A percentile compares a stretch with the other conserved stretches of the same genome.
Conservation (phyloP, 2,329 filamentous ascomycete genomes). For the Microcera coccophila region DNA sequence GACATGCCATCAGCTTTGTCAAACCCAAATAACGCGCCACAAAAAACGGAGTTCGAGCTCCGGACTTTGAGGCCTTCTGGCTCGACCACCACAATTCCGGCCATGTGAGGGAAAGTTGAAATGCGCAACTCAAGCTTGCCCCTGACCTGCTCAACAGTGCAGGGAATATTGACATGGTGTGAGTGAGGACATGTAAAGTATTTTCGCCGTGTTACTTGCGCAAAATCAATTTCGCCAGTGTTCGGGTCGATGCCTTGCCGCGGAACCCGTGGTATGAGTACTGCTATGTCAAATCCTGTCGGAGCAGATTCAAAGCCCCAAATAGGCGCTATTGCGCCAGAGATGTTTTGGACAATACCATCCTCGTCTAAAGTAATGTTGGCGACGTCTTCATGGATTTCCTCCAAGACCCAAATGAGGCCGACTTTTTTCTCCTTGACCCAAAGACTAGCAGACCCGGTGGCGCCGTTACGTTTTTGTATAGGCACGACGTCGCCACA, state of each 20-base stretch:
- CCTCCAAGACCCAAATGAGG: constrained; percentile 95
- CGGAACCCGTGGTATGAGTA: constrained; percentile 78
- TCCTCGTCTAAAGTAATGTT: constrained; percentile 72
- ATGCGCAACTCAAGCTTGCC: constrained; percentile 71
- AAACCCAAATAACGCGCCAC: constrained; percentile 85
- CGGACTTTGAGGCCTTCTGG: constrained; percentile 73
- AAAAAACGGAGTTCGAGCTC: constrained; percentile 94
- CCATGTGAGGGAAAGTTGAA: constrained; percentile 95
- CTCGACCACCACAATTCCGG: constrained; percentile 91
- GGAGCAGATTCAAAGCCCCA: constrained; percentile 71
- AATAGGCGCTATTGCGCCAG: constrained; percentile 77
- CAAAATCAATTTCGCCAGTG: constrained; percentile 73
- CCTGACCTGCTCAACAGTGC: constrained; percentile 70
- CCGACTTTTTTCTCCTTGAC: constrained; percentile 95
- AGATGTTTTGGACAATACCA: constrained; percentile 64
- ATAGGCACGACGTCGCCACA: constrained; percentile 99
- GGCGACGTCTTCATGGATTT: constrained; percentile 92
- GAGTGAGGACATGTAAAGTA: constrained; percentile 83
- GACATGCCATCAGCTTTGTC: constrained; percentile 75
- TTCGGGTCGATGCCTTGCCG: constrained; percentile 67
- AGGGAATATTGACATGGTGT: constrained; percentile 76
- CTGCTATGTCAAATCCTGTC: constrained; percentile 69
- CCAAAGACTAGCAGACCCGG: constrained; percentile 92
- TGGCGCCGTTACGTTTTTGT: constrained; percentile 87
- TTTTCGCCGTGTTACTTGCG: constrained; percentile 64